Conservation (phyloP, 2,329 filamentous ascomycete genomes). For the Nigrospora sphaerica region DNA sequence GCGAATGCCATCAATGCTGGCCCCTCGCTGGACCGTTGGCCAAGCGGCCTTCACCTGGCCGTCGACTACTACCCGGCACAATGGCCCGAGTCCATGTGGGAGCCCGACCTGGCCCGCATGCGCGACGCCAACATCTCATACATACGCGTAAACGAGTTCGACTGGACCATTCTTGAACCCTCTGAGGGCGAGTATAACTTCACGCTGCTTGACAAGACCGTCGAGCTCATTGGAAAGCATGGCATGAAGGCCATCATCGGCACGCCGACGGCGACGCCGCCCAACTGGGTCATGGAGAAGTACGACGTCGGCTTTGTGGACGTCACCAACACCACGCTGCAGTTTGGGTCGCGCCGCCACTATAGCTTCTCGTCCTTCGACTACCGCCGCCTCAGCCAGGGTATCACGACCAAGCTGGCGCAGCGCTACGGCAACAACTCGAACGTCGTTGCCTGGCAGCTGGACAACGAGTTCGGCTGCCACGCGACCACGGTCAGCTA, state of each 20-base stretch:
- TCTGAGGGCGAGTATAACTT: slow-evolving; percentile 12
- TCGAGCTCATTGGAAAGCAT: slow-evolving; percentile 9
- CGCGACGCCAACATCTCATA: slow-evolving; percentile 12
- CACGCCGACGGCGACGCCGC: slow-evolving; percentile 13
- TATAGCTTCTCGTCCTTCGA: slow-evolving; percentile 15
- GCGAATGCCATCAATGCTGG: neutral
- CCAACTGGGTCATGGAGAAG: slow-evolving; percentile 11
- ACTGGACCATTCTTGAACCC: slow-evolving; percentile 13
- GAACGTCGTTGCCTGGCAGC: slow-evolving; percentile 11
- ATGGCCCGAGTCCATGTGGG: slow-evolving; percentile 14
- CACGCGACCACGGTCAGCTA: slow-evolving; percentile 12
- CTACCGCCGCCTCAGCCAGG: slow-evolving; percentile 13
- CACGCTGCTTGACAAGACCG: slow-evolving; percentile 10
- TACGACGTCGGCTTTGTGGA: slow-evolving; percentile 14
- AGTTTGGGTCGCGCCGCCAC: slow-evolving; percentile 13
- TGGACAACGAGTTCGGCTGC: slow-evolving; percentile 17
- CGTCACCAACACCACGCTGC: slow-evolving; percentile 12
- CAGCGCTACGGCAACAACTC: slow-evolving; percentile 11
- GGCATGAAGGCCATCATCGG: slow-evolving; percentile 13
- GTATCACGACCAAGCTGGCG: slow-evolving; percentile 12
- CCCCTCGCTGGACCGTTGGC: slow-evolving; percentile 7
- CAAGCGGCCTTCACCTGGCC: slow-evolving; percentile 10
- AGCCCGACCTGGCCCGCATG: slow-evolving; percentile 12
- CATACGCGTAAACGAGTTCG: slow-evolving; percentile 14
- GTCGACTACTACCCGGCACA: slow-evolving; percentile 15